Base-by-base conservation (phyloP, 257 asterid species). In the Primulina tabacum region DNA sequence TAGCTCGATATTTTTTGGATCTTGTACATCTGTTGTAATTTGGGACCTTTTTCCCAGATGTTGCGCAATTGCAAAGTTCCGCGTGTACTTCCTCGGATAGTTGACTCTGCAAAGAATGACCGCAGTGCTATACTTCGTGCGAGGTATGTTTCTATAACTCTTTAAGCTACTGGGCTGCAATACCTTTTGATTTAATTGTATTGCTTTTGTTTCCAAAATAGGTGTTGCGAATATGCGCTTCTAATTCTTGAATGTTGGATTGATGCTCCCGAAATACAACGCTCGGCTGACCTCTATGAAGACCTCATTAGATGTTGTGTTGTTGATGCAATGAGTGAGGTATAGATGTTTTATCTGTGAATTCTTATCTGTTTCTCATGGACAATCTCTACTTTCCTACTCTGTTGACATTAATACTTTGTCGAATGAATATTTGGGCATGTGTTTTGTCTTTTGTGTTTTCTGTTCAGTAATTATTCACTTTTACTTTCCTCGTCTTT, bases 311-410 rank as follows among this genome's bases (percentile, higher is more conserved):
- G 85, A 77, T 91, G 98, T 80, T 91, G 97, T 78, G 99, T 89
- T 64, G 90, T 90, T 62, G 99, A 94, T 85, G 97, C 99, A 63
- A 94, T 94, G 97, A 87, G 99, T 78, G 99, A 94, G 96, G 99
- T 89, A 33, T 50, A 70, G 29, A 55, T 71, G 29, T 67, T 71
- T 79, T 47, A 40, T 65, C 28, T 71, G 33, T 62, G 33, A 72
- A 43, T 11, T 43, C n/a, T 43, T 12, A 43, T 43, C 53, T 43
- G 52, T 43, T 43, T 12, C n/a, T 43, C 53, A 43, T 43, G 53
- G 53, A 43, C 53, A 43, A 1, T 43, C 6, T 43, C 53, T 11
- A 16, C n/a, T 11, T 43, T 11, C n/a, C 53, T 43, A 43, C 17
- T 11, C 53, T 43, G 53, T 43, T 43, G n/a, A 11, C 53, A 43